Evolutionary conservation across 2,329 filamentous ascomycete genomes (phyloP), one percentile per base, ranked within the genome.

Genomic region (Bipolaris sorokiniana): DNA sequence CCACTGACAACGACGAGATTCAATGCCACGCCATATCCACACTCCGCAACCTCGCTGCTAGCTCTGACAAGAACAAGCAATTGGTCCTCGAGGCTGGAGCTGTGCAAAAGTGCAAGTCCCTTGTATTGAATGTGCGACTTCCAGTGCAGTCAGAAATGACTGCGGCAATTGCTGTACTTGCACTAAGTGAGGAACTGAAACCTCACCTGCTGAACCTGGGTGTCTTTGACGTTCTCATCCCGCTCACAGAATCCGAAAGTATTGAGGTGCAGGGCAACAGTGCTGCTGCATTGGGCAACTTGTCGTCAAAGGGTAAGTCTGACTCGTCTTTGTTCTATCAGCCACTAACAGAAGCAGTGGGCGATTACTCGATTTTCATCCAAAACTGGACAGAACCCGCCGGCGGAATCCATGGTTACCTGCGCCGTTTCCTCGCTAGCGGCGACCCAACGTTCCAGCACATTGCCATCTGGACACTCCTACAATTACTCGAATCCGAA

Each of bases 111-210:
- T 99, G 95, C 87, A 98, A 97, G 79, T 92, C 98, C 73, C 84
- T 99, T 50, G 93, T 99, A 22, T 82, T 99, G 16, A 89, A 96
- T 54, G 95, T 98, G 2, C 92, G 95, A 0, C 84, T 98, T 47
- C 94, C 91, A 37, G 95, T 99, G 2, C 95, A 99, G 76, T 97
- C 93, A 1, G 95, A 99, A 77, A 99, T 99, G 95, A 99, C 95
- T 4, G 95, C 95, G n/a, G 95, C 95, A 1, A 97, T 99, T 77
- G 95, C 95, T 36, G 95, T 99, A 13, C 84, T 99, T 62, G 95
- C 95, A 16, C 81, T 99, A 49, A 97, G 94, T 68, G 95, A 99
- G 70, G 95, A 99, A 63, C 84, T 99, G 56, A 99, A 99, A 79
- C 87, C 90, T 4, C 91, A 96, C 72, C 84, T 99, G 11, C 81